Percentiles rank a stretch among this genome's conserved stretches.
Conservation (phyloP, 768 basidiomycete genomes). For the Boletus sp. region DNA sequence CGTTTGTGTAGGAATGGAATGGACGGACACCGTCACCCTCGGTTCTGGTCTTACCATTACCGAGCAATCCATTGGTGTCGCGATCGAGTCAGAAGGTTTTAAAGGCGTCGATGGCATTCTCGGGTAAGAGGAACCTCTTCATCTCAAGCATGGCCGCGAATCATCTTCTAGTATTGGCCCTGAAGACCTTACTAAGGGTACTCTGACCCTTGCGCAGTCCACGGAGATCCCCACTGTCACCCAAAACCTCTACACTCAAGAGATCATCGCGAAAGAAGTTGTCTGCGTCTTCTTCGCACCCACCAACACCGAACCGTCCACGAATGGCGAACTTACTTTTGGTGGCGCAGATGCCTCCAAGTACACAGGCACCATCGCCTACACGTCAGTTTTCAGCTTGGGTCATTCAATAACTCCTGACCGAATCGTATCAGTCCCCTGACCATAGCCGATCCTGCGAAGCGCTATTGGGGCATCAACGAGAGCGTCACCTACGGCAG, state of each 20-base stretch:
- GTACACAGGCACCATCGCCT: slow-evolving; percentile 40
- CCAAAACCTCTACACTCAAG: slow-evolving; percentile 48
- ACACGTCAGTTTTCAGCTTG: slow-evolving; percentile 33
- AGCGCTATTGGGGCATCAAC: slow-evolving; percentile 59
- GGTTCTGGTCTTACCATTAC: slow-evolving; percentile 47
- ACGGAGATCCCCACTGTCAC: slow-evolving; percentile 52
- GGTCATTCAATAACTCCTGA: not conserved
- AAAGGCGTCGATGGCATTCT: slow-evolving; percentile 60
- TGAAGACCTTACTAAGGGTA: slow-evolving; percentile 47
- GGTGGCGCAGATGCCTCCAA: slow-evolving; percentile 35
- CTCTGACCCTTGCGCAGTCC: slow-evolving; percentile 3
- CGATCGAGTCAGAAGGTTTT: slow-evolving; percentile 43
- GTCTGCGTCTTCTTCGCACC: slow-evolving; percentile 56
- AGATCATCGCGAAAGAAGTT: slow-evolving; percentile 38
- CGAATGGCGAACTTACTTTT: slow-evolving; percentile 58
- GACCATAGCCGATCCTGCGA: slow-evolving; percentile 46
- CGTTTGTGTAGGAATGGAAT: slow-evolving; percentile 38
- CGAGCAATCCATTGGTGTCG: slow-evolving; percentile 65
- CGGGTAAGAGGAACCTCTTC: slow-evolving; percentile 41
- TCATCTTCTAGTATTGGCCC: slow-evolving; percentile 54
- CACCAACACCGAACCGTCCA: slow-evolving; percentile 23
- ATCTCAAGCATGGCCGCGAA: not conserved
- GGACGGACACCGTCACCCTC: slow-evolving; percentile 54
- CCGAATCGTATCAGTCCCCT: slow-evolving; percentile 35
- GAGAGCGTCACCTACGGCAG: slow-evolving; percentile 52